Evolutionary conservation across 805 yeast species (phyloP), one percentile per base, ranked within the genome.

Genomic region (Hanseniaspora vineae): DNA sequence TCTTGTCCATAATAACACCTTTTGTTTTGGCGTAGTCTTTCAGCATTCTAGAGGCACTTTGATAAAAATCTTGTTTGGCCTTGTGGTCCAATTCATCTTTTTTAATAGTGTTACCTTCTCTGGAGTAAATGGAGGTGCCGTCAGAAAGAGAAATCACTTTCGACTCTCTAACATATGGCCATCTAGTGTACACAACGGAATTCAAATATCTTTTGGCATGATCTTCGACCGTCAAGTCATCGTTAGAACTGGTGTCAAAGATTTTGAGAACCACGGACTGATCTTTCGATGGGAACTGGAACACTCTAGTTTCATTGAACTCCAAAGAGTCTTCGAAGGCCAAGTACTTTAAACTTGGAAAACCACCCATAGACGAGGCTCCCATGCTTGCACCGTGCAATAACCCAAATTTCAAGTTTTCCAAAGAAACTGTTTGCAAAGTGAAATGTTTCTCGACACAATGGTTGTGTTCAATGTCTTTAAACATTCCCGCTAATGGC

Each of bases 141-240:
- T 84, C 89, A 35, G 71, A 61, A 3, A 90, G 75, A 19, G 73
- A 71, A 12, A 78, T 68, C 39, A 90, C 78, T 57, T 75, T 78
- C 10, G 88, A 82, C 65, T 90, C 97, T 55, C 80, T 74, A 54
- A 92, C 68, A 58, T 78, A 85, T n/a, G 99, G 99, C 90, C 95
- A 92, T 55, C 81, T 77, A 12, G 84, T 76, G 60, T 80, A 89
- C 2, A 84, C 82, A 45, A 78, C 65, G 49, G 78, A 72, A 43
- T 78, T 80, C 47, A 83, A 55, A 48, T 73, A 77, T 56, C 78
- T 73, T 49, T 76, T 73, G 20, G 87, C 81, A 56, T 86, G 72
- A 51, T 82, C 84, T 45, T 77, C 80, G 31, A 77, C 65, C 5
- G 82, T 66, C 35, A 76, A 58, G 39, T 80, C 80, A n/a, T 55